Conservation (phyloP, 1,139 yeast genomes). For the Saccharomycopsis crataegensis region DNA sequence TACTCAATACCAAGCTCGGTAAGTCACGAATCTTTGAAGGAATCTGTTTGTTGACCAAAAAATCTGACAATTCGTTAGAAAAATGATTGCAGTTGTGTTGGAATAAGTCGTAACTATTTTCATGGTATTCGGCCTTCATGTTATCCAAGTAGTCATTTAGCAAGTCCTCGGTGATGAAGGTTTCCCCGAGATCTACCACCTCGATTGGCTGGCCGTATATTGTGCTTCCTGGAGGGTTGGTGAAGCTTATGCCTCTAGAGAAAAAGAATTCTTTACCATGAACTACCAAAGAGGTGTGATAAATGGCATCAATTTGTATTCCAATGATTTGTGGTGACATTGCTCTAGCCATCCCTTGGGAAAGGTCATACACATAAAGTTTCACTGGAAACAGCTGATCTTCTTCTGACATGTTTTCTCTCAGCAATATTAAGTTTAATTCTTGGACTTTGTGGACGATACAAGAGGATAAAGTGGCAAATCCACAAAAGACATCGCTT, state of each 20-base stretch:
- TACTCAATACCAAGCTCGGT: conserved; percentile 49
- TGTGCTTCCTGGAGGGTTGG: conserved; percentile 47
- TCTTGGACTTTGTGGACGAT: too few species aligned
- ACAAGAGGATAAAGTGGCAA: not conserved
- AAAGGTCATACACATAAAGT: conserved; percentile 60
- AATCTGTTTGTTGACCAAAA: conserved; percentile 48
- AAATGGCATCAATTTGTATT: conserved; percentile 48
- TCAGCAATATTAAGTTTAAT: too few species aligned
- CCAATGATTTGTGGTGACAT: conserved; percentile 42
- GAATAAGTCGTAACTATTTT: conserved; percentile 48
- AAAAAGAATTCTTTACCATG: conserved; percentile 50
- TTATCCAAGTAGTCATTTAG: conserved; percentile 48
- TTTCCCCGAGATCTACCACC: conserved; percentile 47
- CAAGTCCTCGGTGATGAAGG: conserved; percentile 44
- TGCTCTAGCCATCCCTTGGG: conserved; percentile 37
- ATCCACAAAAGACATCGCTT: too few species aligned
- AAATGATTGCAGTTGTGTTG: conserved; percentile 67
- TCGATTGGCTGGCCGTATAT: conserved; percentile 55
- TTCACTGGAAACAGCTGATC: conserved; percentile 30
- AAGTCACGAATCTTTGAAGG: conserved; percentile 42
- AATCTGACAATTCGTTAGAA: conserved; percentile 50
- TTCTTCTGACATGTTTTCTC: conserved; percentile 5
- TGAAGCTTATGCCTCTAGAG: conserved; percentile 50
- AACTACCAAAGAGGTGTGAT: conserved; percentile 60
- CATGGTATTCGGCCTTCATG: conserved; percentile 39